Evolutionary conservation across 495 filamentous ascomycete genomes (phyloP).

Genomic region (Lasiosphaeria hispida): DNA sequence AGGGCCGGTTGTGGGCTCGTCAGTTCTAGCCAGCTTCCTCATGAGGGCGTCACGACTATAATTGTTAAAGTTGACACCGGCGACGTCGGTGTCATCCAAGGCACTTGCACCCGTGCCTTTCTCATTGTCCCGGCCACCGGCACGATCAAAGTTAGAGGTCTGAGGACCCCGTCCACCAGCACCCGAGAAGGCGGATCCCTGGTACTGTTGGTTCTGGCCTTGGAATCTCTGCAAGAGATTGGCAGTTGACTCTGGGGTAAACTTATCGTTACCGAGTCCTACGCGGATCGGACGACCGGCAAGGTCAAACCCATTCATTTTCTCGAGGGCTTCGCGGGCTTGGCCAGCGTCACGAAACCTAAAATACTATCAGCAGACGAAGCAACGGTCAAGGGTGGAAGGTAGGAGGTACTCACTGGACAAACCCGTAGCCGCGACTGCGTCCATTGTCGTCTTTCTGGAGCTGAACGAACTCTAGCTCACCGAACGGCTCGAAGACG

Average conservation of each 20-base stretch:
- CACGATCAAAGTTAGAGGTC: constrained; percentile 89
- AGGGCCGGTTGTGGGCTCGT: constrained; percentile 68
- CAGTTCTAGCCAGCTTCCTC: constrained; percentile 95
- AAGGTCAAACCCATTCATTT: constrained; percentile 99
- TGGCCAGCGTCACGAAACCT: constrained; percentile 92
- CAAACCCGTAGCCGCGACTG: constrained; percentile 95
- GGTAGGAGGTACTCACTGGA: constrained; percentile 71
- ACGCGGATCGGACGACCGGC: constrained; percentile 97
- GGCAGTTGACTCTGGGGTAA: constrained; percentile 94
- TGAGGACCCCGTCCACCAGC: constrained; percentile 85
- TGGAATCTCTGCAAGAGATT: constrained; percentile 87
- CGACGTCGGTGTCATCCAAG: constrained; percentile 96
- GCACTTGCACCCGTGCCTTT: constrained; percentile 93
- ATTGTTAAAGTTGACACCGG: constrained; percentile 98
- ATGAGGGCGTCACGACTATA: constrained; percentile 96
- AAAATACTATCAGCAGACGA: constrained; percentile 32
- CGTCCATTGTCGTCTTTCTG: constrained; percentile 91
- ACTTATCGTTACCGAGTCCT: constrained; percentile 99
- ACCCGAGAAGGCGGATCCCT: constrained; percentile 93
- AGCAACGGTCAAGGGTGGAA: constrained; percentile 5
- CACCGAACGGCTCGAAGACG: constrained; percentile 97
- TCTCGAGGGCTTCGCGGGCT: constrained; percentile 90
- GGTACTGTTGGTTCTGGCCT: constrained; percentile 74
- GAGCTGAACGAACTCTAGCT: constrained; percentile 94
- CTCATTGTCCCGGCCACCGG: constrained; percentile 84